Evolutionary conservation across 2,329 filamentous ascomycete genomes (phyloP), one percentile per base, ranked within the genome.

Genomic region (Simplicillium sp.): DNA sequence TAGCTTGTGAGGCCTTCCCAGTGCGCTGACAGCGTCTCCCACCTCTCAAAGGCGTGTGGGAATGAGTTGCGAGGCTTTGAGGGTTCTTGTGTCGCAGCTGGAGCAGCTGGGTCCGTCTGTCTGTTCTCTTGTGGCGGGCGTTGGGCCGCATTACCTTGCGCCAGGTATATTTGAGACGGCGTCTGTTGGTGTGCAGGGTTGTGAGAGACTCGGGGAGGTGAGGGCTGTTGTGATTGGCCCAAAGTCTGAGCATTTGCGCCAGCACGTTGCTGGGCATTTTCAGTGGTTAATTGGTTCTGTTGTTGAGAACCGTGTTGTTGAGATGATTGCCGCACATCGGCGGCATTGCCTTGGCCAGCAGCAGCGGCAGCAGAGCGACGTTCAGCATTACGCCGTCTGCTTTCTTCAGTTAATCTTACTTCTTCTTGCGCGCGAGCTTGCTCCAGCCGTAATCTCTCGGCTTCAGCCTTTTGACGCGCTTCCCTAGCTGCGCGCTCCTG

Each of bases 1-100:
- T 95, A 97, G 44, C 87, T 90, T 0, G 92, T 97, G 44, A 98
- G 72, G 4, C 92, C 92, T 60, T 98, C 92, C 92, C 92, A 98
- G 53, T 97, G 90, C 6, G 92, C 94, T 0, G 92, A 98, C 3
- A 98, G 66, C 0, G 87, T 90, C 59, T 98, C 92, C 92, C 92
- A 98, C 45, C 92, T 77, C 61, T 98, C 90, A 54, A 98, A 98
- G 0, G 92, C 92, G 62, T 97, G 92, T 1, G 92, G 92, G 50
- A 98, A 97, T 0, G 82, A 81, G 36, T 84, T 86, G 43, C 80
- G 70, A 39, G 73, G 60, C 39, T 72, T 64, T 3, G 57, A 46
- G n/a, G 29, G 34, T 37, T 34, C 46, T 5, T 31, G 29, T 17
- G 37, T 25, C n/a, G 34, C 46, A 42, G 18, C 48, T 45, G 9